Percentiles rank a stretch among this genome's conserved stretches.
Evolutionary conservation across 768 basidiomycete genomes (phyloP).

Genomic region (Leccinum subtestaceum): DNA sequence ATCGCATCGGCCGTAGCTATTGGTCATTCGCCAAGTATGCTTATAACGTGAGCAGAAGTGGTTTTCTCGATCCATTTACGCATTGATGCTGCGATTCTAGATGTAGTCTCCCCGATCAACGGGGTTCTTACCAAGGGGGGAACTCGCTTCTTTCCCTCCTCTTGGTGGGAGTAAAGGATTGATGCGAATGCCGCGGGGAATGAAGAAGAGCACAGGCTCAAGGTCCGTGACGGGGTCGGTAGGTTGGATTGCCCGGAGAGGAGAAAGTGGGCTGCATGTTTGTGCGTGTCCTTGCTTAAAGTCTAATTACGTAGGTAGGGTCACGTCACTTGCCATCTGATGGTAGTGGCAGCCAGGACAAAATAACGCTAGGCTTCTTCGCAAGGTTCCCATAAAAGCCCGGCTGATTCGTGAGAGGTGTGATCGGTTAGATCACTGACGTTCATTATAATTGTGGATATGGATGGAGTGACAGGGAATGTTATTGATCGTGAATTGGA

Average conservation of each 20-base stretch:
- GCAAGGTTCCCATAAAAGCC: slow-evolving; percentile 12
- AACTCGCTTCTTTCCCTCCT: slow-evolving; percentile 12
- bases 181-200: slow-evolving; percentile 34
- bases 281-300: slow-evolving; percentile 36
- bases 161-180: slow-evolving; percentile 7
- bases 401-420: slow-evolving; percentile 11
- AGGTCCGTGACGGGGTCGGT: slow-evolving; percentile 24
- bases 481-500: slow-evolving; percentile 25
- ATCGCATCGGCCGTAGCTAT: slow-evolving; percentile 13
- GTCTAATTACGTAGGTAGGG: slow-evolving; percentile 35
- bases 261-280: slow-evolving; percentile 18
- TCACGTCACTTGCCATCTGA: slow-evolving; percentile 34
- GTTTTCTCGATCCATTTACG: slow-evolving; percentile 7
- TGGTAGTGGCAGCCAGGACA: slow-evolving; percentile 13
- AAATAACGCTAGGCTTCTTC: slow-evolving; percentile 13
- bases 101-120: slow-evolving; percentile 19
- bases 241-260: slow-evolving; percentile 17
- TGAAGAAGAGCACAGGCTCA: slow-evolving; percentile 17
- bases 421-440: slow-evolving; percentile 12
- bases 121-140: slow-evolving; percentile 7
- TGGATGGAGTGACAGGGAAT: slow-evolving; percentile 18
- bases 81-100: slow-evolving; percentile 8
- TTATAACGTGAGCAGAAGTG: slow-evolving; percentile 16
- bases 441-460: slow-evolving; percentile 16
- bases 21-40: slow-evolving; percentile 6